Evolutionary conservation across 371 early-diverging fungal genomes (phyloP).

Genomic region (Mucor irregularis): DNA sequence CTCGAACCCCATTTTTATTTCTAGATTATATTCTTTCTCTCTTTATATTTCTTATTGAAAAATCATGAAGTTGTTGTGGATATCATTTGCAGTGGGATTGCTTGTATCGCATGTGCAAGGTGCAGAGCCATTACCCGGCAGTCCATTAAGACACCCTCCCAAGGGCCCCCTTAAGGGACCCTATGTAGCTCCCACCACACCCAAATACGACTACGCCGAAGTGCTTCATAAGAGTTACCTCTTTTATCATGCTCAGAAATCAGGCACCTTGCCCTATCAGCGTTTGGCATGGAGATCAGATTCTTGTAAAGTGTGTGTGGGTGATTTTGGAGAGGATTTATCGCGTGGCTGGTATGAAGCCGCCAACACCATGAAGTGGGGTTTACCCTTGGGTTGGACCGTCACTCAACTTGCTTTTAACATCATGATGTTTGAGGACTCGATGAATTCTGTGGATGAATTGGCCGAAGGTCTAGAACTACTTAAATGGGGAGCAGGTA

Average conservation of each 20-base stretch:
- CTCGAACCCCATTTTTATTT: too few relatives aligned
- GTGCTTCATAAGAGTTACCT: constrained; percentile 57
- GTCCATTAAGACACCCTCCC: constrained; percentile 35
- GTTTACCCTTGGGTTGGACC: constrained; percentile 56
- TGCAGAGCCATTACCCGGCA: constrained; percentile 4
- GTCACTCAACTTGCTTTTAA: constrained; percentile 56
- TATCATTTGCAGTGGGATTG: constrained; percentile 5
- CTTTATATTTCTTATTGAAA: constrained; percentile 1
- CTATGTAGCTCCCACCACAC: constrained; percentile 44
- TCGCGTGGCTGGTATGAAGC: constrained; percentile 64
- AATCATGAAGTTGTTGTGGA: constrained; percentile 13
- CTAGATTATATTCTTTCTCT: too few relatives aligned
- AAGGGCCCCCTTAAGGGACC: constrained; percentile 31
- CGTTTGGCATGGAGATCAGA: constrained; percentile 63
- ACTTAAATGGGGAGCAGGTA: constrained; percentile 56
- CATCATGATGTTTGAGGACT: constrained; percentile 51
- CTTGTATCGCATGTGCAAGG: neutral
- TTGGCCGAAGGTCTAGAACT: constrained; percentile 53
- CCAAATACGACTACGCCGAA: constrained; percentile 59
- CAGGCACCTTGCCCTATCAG: constrained; percentile 54
- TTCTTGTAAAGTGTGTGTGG: constrained; percentile 57
- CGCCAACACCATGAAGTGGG: constrained; percentile 70
- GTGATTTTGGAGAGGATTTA: constrained; percentile 56
- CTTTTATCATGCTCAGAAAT: constrained; percentile 58
- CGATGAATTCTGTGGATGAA: constrained; percentile 53